Evolutionary conservation across 768 basidiomycete species (phyloP).

Genomic region (Termitomyces sp.): DNA sequence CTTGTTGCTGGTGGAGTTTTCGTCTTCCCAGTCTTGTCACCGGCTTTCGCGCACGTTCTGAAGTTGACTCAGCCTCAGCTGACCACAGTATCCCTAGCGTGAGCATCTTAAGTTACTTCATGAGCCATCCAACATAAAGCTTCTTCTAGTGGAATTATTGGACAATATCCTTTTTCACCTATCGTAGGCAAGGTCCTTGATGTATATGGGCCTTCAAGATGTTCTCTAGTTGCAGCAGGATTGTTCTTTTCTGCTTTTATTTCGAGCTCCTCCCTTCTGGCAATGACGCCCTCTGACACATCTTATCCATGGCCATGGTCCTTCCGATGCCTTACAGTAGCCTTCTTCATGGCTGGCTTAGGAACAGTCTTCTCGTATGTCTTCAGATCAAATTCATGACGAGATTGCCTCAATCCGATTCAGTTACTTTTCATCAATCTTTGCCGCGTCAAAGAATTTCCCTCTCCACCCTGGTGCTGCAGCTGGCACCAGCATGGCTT

Average conservation of each 20-base stretch:
- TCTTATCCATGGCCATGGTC: slow-evolving; percentile 32
- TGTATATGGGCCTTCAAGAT: slow-evolving; percentile 57
- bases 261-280: slow-evolving; percentile 55
- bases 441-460: slow-evolving; percentile 70
- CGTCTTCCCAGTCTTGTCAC: slow-evolving; percentile 71
- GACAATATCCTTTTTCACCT: slow-evolving; percentile 74
- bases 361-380: slow-evolving; percentile 72
- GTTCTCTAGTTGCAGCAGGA: slow-evolving; percentile 56
- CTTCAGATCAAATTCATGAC: not conserved
- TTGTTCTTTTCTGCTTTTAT: slow-evolving; percentile 59
- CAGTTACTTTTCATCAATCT: slow-evolving; percentile 67
- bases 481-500: slow-evolving; percentile 59
- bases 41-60: slow-evolving; percentile 49
- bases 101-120: slow-evolving; percentile 19
- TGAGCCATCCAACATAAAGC: not conserved
- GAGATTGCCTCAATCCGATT: not conserved
- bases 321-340: slow-evolving; percentile 47
- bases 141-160: slow-evolving; percentile 62
- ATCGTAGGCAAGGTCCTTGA: slow-evolving; percentile 68
- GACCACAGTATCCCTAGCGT: slow-evolving; percentile 76
- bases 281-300: slow-evolving; percentile 33
- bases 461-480: slow-evolving; percentile 60
- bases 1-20: slow-evolving; percentile 76
- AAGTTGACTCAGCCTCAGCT: slow-evolving; percentile 72
- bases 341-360: slow-evolving; percentile 59